Percentiles rank a stretch among this genome's conserved stretches.
phyloP scores from a whole-genome alignment of 192 early-diverging fungal species.

The Lunasporangiospora selenospora region DNA sequence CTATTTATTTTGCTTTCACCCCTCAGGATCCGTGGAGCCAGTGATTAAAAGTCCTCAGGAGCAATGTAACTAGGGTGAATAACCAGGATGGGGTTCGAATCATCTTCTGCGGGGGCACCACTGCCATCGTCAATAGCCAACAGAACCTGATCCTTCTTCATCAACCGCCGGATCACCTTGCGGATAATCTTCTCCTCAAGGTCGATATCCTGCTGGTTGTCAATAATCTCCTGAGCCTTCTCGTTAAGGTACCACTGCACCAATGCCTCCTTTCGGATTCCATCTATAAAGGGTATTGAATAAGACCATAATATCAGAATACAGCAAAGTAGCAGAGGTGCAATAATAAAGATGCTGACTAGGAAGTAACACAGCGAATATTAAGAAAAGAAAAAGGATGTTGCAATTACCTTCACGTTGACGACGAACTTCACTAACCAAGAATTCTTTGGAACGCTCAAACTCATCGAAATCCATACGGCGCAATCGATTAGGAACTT shows the following conservation, averaged over 20 bases:
- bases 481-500: slow-evolving; percentile 28
- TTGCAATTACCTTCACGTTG: slow-evolving; percentile 26
- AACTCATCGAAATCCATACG: slow-evolving; percentile 48
- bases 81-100: slow-evolving; percentile 27
- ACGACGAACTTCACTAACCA: slow-evolving; percentile 41
- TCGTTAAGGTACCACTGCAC: slow-evolving; percentile 33
- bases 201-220: slow-evolving; percentile 22
- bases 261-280: slow-evolving; percentile 24
- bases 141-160: slow-evolving; percentile 42
- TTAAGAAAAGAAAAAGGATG: not conserved
- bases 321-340: too few species aligned
- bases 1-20: too few species aligned
- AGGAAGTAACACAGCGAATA: too few species aligned
- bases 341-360: too few species aligned
- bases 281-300: slow-evolving; percentile 12
- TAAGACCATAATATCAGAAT: too few species aligned
- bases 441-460: slow-evolving; percentile 35
- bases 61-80: slow-evolving; percentile 46
- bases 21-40: too few species aligned
- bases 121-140: slow-evolving; percentile 31
- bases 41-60: slow-evolving; percentile 39
- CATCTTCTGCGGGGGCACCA: slow-evolving; percentile 27
- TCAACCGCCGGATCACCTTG: slow-evolving; percentile 43
- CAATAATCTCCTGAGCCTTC: slow-evolving; percentile 28
- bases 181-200: slow-evolving; percentile 38